phyloP scores from a whole-genome alignment of 192 early-diverging fungal genomes.

The Endogone sp. region DNA sequence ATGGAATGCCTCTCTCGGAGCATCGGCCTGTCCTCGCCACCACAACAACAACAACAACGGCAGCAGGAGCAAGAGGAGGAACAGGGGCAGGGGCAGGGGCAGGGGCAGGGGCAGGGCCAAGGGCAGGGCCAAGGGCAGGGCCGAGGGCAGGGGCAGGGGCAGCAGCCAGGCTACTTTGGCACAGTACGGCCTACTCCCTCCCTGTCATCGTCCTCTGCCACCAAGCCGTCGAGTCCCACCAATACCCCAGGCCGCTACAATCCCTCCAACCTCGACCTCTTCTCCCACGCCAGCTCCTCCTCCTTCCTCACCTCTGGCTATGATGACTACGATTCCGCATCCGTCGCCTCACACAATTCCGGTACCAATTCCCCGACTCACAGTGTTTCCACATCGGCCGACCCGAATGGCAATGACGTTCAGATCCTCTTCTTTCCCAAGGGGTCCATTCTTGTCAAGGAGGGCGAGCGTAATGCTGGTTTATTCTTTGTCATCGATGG shows the following conservation, averaged over 20 bases:
- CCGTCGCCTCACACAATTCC: slow-evolving; percentile 4
- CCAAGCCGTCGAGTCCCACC: slow-evolving; percentile 1
- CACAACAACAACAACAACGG: too few species aligned
- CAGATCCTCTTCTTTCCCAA: slow-evolving; percentile 73
- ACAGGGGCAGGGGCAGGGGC: too few species aligned
- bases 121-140: too few species aligned
- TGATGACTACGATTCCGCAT: slow-evolving; percentile 16
- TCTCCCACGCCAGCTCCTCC: neutral
- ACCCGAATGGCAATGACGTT: slow-evolving; percentile 55
- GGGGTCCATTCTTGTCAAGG: slow-evolving; percentile 69
- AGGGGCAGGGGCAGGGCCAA: too few species aligned
- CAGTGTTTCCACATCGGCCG: slow-evolving; percentile 6
- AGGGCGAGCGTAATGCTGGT: slow-evolving; percentile 81
- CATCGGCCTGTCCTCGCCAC: slow-evolving; percentile 41
- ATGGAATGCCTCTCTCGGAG: slow-evolving; percentile 58
- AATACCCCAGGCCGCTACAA: slow-evolving; percentile 6
- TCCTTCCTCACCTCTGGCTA: slow-evolving; percentile 7
- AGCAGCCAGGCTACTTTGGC: too few species aligned
- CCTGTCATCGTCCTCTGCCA: neutral
- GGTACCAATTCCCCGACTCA: neutral
- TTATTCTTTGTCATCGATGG: slow-evolving; percentile 95
- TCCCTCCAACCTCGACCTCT: neutral
- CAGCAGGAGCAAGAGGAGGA: too few species aligned
- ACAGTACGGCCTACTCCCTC: too few species aligned
- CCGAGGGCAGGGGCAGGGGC: too few species aligned